Evolutionary conservation across 1,139 yeast genomes (phyloP).

Genomic region (Zygosaccharomyces sapae): DNA sequence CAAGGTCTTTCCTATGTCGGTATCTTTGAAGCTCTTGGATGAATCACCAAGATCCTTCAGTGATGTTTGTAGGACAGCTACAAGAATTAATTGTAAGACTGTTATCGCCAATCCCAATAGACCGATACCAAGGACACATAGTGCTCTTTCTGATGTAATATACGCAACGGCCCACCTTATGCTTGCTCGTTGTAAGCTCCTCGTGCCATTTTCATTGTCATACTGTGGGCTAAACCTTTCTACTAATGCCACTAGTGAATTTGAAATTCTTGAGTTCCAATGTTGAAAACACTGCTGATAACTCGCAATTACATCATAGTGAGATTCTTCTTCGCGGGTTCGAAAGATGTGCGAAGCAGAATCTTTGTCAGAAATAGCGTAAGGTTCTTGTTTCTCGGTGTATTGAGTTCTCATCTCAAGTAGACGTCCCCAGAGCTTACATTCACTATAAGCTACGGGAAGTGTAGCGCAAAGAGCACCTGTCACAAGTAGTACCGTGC

Average conservation of each 20-base stretch:
- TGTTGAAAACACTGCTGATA: conserved; percentile 34
- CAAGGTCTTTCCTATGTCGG: conserved; percentile 7
- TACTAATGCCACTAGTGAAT: conserved; percentile 21
- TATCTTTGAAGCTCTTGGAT: conserved; percentile 7
- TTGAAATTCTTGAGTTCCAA: conserved; percentile 20
- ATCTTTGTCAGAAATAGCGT: conserved; percentile 6
- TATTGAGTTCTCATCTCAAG: conserved; percentile 29
- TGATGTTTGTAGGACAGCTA: conserved; percentile 32
- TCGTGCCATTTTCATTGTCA: conserved; percentile 3
- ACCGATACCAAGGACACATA: conserved; percentile 45
- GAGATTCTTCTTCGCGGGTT: conserved; percentile 8
- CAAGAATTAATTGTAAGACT: conserved; percentile 45
- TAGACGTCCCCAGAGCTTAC: conserved; percentile 49
- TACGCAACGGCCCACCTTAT: conserved; percentile 50
- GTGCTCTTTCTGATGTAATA: conserved; percentile 46
- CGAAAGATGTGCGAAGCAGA: conserved; percentile 4
- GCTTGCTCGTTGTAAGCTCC: conserved; percentile 19
- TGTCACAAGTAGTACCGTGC: conserved; percentile 42
- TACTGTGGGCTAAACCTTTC: conserved; percentile 20
- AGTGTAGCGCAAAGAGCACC: conserved; percentile 40
- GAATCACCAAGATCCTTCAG: conserved; percentile 12
- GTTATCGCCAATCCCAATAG: conserved; percentile 47
- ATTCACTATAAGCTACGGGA: conserved; percentile 45
- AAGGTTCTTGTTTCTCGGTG: conserved; percentile 1
- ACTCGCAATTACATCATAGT: conserved; percentile 31